Percentiles rank a stretch among this genome's conserved stretches.
Evolutionary conservation across 805 yeast species (phyloP).

Genomic region (Candida ficus): DNA sequence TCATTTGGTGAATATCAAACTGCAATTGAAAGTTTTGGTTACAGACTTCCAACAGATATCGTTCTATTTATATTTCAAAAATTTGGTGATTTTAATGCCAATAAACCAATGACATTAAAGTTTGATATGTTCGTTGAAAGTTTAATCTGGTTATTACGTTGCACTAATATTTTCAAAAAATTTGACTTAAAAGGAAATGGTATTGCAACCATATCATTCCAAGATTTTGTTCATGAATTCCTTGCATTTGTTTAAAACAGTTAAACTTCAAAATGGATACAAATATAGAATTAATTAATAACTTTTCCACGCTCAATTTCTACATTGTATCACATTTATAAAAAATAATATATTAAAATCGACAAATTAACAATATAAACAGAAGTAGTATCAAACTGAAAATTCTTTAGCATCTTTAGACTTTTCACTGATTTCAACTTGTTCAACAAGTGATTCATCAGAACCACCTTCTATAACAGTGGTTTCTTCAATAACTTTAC

Average conservation of each 20-base stretch:
- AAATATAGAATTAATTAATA: no score
- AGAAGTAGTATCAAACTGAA: neutral
- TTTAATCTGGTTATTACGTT: slow-evolving; percentile 67
- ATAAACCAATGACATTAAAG: slow-evolving; percentile 40
- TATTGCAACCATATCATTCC: slow-evolving; percentile 58
- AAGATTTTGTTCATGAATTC: slow-evolving; percentile 56
- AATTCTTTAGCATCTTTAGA: neutral
- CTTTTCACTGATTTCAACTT: neutral
- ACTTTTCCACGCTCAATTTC: no score
- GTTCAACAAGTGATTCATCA: neutral
- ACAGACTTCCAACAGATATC: slow-evolving; percentile 50
- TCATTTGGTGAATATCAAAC: slow-evolving; percentile 61
- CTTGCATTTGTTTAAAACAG: slow-evolving; percentile 30
- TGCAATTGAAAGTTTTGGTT: slow-evolving; percentile 62
- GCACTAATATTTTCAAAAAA: slow-evolving; percentile 74
- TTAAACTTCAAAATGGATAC: no score
- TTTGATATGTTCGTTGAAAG: slow-evolving; percentile 82
- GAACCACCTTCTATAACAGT: neutral
- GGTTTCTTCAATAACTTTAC: neutral
- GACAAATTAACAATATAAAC: neutral
- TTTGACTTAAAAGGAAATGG: slow-evolving; percentile 75
- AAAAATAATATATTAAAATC: neutral
- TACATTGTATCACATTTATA: neutral
- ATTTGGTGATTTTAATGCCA: slow-evolving; percentile 37
- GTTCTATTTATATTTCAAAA: slow-evolving; percentile 53